Evolutionary conservation across 2,329 filamentous ascomycete genomes (phyloP).

Genomic region (Stagonosporopsis rhizophila): DNA sequence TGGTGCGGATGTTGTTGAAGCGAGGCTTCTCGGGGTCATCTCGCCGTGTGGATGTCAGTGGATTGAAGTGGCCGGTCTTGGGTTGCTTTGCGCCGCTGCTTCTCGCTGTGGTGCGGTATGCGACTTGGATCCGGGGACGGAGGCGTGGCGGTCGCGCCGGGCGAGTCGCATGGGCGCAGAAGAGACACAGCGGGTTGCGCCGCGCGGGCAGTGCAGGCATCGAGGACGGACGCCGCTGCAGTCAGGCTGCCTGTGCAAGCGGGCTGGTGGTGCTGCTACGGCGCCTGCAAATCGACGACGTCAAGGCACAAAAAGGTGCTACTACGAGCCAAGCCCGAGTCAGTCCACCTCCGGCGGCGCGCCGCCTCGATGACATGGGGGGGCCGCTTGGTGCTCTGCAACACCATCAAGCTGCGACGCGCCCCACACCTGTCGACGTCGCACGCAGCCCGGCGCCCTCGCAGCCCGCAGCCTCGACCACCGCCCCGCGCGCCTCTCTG

Average conservation of each 20-base stretch:
- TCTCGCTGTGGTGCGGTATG: slow-evolving; percentile 14
- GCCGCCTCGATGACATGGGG: slow-evolving; percentile 14
- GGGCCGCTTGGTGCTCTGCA: slow-evolving; percentile 10
- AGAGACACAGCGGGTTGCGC: slow-evolving; percentile 49
- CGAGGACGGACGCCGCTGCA: slow-evolving; percentile 6
- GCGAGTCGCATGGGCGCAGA: slow-evolving; percentile 47
- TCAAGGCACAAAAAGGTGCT: slow-evolving; percentile 35
- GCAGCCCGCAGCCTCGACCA: too few relatives aligned
- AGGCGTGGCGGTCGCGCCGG: slow-evolving; percentile 33
- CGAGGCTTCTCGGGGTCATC: not conserved
- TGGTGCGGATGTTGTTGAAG: slow-evolving; percentile 1
- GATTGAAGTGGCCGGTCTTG: not conserved
- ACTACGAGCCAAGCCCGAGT: slow-evolving; percentile 26
- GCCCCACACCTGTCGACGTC: slow-evolving; percentile 13
- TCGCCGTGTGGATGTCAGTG: too few relatives aligned
- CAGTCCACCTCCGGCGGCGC: slow-evolving; percentile 3
- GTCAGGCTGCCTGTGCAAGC: not conserved
- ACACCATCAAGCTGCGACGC: slow-evolving; percentile 28
- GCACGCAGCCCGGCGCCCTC: not conserved
- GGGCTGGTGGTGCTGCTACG: not conserved
- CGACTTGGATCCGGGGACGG: slow-evolving; percentile 37
- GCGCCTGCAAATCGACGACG: slow-evolving; percentile 19
- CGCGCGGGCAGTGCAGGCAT: slow-evolving; percentile 40
- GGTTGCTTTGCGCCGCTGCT: not conserved
- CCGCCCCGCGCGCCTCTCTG: not conserved